Evolutionary conservation across 371 early-diverging fungal genomes (phyloP).

Genomic region (Mortierella sp.): DNA sequence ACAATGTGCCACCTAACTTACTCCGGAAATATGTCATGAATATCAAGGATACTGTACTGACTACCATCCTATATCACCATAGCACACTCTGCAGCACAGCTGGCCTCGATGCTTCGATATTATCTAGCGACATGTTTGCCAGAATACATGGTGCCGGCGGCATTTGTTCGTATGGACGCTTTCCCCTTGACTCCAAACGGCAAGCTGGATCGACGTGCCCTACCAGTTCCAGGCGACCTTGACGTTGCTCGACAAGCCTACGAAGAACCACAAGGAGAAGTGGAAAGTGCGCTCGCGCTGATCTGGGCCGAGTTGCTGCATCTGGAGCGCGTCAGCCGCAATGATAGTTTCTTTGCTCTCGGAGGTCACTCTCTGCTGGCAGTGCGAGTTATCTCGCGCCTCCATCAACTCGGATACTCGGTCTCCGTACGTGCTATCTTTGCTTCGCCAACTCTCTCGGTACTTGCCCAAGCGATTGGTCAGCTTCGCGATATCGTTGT

Average conservation of each 20-base stretch:
- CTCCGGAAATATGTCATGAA: too few species aligned
- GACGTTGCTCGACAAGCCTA: background rate
- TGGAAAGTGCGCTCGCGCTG: background rate
- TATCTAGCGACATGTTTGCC: background rate
- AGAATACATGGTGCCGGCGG: slow-evolving; percentile 11
- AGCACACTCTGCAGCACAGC: background rate
- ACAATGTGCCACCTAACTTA: too few species aligned
- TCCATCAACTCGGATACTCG: background rate
- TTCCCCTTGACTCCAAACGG: slow-evolving; percentile 13
- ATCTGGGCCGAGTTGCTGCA: slow-evolving; percentile 6
- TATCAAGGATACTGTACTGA: background rate
- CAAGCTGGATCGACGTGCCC: slow-evolving; percentile 8
- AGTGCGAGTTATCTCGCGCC: background rate
- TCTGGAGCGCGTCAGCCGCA: background rate
- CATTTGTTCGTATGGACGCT: slow-evolving; percentile 6
- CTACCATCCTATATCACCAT: background rate
- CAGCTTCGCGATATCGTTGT: background rate
- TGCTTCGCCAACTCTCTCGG: background rate
- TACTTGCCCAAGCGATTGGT: slow-evolving; percentile 6
- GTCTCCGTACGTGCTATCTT: slow-evolving; percentile 6
- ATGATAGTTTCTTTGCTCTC: slow-evolving; percentile 8
- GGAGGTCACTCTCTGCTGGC: slow-evolving; percentile 15
- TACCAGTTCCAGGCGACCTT: background rate
- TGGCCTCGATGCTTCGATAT: background rate
- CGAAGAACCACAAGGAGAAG: background rate